Evolutionary conservation across 2,329 filamentous ascomycete species (phyloP), one percentile per base, ranked within the genome.

Genomic region (Trichoderma asperellum): DNA sequence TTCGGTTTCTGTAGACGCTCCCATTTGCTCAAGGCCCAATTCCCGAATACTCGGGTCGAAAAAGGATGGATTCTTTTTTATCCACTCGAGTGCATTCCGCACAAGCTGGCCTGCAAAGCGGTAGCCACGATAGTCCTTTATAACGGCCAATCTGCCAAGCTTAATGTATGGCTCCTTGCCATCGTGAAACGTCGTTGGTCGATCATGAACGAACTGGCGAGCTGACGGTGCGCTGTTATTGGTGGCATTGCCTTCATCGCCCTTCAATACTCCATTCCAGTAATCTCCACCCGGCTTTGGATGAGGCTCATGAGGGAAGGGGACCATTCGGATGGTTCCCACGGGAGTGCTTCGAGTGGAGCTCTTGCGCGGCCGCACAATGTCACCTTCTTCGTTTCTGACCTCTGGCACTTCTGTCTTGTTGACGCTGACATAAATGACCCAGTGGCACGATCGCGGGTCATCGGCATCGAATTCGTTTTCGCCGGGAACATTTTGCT

Each of bases 391-490:
- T 5, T 81, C 78, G 74, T 87, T 82, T 34, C 79, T 81, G 56
- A 81, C 74, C 76, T 85, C 83, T 5, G 78, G 76, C 70, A 80
- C 79, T 56, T 81, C 79, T 4, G 77, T 80, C 60, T 80, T 82
- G 66, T 86, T 85, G 68, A 91, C 84, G 18, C 85, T 89, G 59
- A 88, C 88, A 79, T 97, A 97, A n/a, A 90, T 84, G 35, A 97
- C 90, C 92, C 93, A 97, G 79, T 97, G 94, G 81, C 90, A 95
- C 73, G 89, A 90, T 43, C 92, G 87, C 0, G 85, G 73, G 78
- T 98, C 95, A 77, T 97, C 93, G 1, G 85, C 81, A 81, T 97
- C 95, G 73, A 93, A 86, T 79, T 98, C 94, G 72, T 89, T 87
- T 47, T 91, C 88, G 0, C 88, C 79, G 0, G 86, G 83, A 16